Evolutionary conservation across 78 protist species (phyloP), one percentile per base, ranked within the genome.

Genomic region (Isochrysis galbana): DNA sequence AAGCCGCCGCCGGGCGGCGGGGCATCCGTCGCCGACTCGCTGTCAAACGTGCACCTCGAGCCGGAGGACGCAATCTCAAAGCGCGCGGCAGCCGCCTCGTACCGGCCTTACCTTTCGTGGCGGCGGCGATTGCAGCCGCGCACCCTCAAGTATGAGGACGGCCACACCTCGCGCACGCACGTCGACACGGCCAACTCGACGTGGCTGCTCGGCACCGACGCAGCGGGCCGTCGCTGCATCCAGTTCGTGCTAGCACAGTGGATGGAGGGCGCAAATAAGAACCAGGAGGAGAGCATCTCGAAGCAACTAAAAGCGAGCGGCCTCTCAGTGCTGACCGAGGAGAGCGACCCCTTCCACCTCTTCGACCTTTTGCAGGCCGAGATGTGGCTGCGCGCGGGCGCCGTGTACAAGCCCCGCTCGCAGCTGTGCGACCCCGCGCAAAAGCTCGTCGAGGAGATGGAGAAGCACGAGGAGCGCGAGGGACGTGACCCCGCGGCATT

Each of bases 381-480:
- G 82, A 72, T 72, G 82, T 72, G 5, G n/a, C 42, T 72, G 82
- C 82, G 82, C 82, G 82, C 82, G 44, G 82, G 82, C 42, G 82
- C 82, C 21, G 82, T 72, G 42, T 72, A 36, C 82, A 72, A 72
- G 82, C 44, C 82, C 17, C 82, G 82, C 3, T 3, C 44, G 82
- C 5, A 72, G 82, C 82, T 72, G 14, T 5, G 44, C 14, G 42
- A 25, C 46, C 10, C 5, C 46, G 82, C 82, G 42, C 42, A 5
- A 19, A 42, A 29, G 36, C 82, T 72, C 42, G 42, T 72, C n/a
- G 42, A 72, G 82, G 42, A 72, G 82, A 72, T 72, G 82, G 82
- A 72, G 82, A 29, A 36, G 82, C 36, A 19, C n/a, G 82, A 25
- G 36, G 82, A 34, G 42, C 82, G 42, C 42, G 21, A 72, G 14